Base-by-base conservation (phyloP, 768 basidiomycete species). In the Trametes maxima region DNA sequence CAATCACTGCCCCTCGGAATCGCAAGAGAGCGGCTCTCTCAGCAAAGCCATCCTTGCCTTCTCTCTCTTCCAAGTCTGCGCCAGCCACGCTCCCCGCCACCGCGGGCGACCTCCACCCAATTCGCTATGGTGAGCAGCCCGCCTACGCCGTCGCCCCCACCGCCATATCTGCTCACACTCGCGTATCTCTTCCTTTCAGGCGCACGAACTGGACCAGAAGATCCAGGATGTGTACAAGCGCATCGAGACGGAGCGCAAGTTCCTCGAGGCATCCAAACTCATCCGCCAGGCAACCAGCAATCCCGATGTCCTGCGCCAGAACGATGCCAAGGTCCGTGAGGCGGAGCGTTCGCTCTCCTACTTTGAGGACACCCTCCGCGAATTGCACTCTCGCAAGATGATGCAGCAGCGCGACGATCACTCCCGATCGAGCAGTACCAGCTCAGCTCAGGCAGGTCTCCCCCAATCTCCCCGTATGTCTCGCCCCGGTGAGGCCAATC, bases 181-280 rank as follows among this genome's bases (percentile, higher is more conserved):
- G 46, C 56, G 44, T 59, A 56, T 65, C 44, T 49, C 65, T 21
- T 24, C 24, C 64, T 57, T 66, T 40, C 62, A 76, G 75, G 69
- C 73, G 67, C 69, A 72, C 70, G 89, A 92, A 77, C 80, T 94
- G 77, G 92, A 94, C 85, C 87, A 88, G 84, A 95, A 95, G 85
- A 94, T 95, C 73, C 87, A 88, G 74, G 92, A 94, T 75, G 87
- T 95, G 69, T 85, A 88, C 78, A 89, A 85, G 76, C 90, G 90
- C 74, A 95, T 96, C 74, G 85, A 89, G 78, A 94, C 90, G 37
- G 93, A 96, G 78, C 90, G 89, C 76, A 95, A 93, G 83, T 88
- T 95, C 73, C 81, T 96, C 66, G 92, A 95, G 75, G 94, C 88
- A 17, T 86, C 88, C 28, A 85, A 89, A 71, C 82, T 84, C 66